These are phyloP conservation scores for Astrephomene gubernaculifera DNA, from an alignment of 139 green algal species.

Conservation along the genomic window DNA sequence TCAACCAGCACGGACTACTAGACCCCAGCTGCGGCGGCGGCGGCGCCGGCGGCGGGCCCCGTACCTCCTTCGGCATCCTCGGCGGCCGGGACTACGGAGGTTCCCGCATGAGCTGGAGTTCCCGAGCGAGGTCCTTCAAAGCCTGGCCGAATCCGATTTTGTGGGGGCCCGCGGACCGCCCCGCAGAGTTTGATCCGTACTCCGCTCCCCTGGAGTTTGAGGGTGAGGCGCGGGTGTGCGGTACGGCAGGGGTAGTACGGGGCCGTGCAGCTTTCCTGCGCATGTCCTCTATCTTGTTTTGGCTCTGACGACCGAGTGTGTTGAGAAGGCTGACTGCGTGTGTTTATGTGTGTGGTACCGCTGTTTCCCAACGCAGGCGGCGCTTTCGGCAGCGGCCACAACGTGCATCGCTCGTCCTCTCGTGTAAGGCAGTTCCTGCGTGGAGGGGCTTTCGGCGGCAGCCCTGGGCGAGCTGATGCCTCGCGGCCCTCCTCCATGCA, in stretches of 20 bases:
- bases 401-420: not conserved
- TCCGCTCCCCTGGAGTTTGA: not conserved
- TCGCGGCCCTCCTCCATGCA: not conserved
- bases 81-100: no score
- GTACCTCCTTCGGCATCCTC: no score
- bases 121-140: not conserved
- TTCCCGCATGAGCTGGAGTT: conserved; percentile 3
- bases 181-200: not conserved
- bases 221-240: not conserved
- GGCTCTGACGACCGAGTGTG: no score
- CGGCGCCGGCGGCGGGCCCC: no score
- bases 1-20: not conserved
- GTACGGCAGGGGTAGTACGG: no score
- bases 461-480: not conserved
- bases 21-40: no score
- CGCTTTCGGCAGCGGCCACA: not conserved
- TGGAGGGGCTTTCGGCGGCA: not conserved
- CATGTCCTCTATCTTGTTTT: no score
- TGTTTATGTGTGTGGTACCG: no score
- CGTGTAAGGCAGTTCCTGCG: not conserved
- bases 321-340: no score
- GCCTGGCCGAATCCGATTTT: not conserved
- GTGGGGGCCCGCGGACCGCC: no score
- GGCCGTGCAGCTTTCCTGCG: no score
- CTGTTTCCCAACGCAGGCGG: no score